Conservation (phyloP, 129 eudicot genomes). For the carrot (Daucus carota) region DNA sequence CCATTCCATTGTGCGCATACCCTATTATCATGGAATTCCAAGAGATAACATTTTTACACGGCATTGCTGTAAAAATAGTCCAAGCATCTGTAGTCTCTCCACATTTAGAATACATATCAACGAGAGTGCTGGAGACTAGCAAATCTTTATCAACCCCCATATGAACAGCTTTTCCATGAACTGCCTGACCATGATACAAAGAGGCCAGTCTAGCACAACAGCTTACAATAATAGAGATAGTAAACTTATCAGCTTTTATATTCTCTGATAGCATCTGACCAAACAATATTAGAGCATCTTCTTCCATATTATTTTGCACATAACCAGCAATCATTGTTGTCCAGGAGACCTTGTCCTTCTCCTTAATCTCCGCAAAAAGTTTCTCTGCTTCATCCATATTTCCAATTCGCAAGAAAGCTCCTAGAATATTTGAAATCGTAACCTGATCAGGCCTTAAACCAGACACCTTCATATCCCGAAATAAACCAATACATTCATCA, state of each 20-base stretch:
- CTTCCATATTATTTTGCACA: slow-evolving; percentile 36
- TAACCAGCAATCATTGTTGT: slow-evolving; percentile 39
- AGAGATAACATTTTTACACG: slow-evolving; percentile 28
- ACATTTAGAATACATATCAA: slow-evolving; percentile 54
- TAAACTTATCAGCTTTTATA: slow-evolving; percentile 31
- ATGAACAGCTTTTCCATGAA: slow-evolving; percentile 33
- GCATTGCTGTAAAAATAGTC: slow-evolving; percentile 22
- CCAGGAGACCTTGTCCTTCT: slow-evolving; percentile 39
- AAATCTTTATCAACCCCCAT: slow-evolving; percentile 38
- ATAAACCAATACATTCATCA: no score
- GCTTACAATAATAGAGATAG: slow-evolving; percentile 33
- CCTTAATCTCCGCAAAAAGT: slow-evolving; percentile 25
- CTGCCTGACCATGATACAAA: slow-evolving; percentile 29
- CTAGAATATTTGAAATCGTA: no score
- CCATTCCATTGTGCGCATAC: slow-evolving; percentile 39
- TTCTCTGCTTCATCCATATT: no score
- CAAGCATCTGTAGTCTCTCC: slow-evolving; percentile 34
- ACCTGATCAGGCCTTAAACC: no score
- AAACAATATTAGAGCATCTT: slow-evolving; percentile 36
- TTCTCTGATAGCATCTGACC: slow-evolving; percentile 29
- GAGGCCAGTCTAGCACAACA: slow-evolving; percentile 41
- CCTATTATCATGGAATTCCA: slow-evolving; percentile 57
- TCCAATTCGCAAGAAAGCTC: no score
- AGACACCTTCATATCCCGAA: no score
- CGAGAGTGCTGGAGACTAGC: slow-evolving; percentile 38